phyloP scores from a whole-genome alignment of 306 rosid species.

The Mucuna pruriens region DNA sequence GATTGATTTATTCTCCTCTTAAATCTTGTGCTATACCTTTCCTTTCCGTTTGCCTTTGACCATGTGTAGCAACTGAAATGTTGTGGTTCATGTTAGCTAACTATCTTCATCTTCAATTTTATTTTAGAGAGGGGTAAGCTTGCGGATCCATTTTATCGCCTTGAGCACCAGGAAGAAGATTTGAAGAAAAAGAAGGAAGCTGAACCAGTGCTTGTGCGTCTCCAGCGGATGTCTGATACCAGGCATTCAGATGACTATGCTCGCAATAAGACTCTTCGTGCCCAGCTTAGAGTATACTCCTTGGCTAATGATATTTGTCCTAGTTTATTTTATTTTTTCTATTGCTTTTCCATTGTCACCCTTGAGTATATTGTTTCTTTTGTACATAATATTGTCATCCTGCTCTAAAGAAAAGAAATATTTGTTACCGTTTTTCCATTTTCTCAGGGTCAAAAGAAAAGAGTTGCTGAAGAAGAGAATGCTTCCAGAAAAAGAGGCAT shows the following conservation, averaged over 20 bases:
- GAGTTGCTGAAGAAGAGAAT: constrained; percentile 87
- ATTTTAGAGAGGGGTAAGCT: constrained; percentile 77
- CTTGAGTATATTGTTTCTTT: not conserved
- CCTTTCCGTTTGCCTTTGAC: not conserved
- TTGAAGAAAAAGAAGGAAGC: constrained; percentile 89
- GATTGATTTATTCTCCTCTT: not conserved
- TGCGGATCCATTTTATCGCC: constrained; percentile 95
- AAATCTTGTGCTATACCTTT: not conserved
- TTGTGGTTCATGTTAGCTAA: not conserved
- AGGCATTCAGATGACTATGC: constrained; percentile 84
- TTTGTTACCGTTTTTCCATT: constrained; percentile 2
- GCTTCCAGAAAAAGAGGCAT: constrained; percentile 74
- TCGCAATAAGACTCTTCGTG: constrained; percentile 72
- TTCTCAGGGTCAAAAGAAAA: constrained; percentile 86
- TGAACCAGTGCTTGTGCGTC: constrained; percentile 82
- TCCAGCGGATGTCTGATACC: constrained; percentile 76
- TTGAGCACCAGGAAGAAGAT: constrained; percentile 91
- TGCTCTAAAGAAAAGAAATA: not conserved
- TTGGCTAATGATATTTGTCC: constrained; percentile 8
- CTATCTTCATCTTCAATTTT: not conserved
- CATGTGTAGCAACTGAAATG: constrained; percentile 6
- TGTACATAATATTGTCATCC: not conserved
- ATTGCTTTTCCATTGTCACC: constrained; percentile 4
- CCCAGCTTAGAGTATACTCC: constrained; percentile 73
- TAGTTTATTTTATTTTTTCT: not conserved